A percentile compares a stretch with the other conserved stretches of the same genome.
These are phyloP conservation scores for Vaccinium vitisidaea DNA, from an alignment of 148 eudicot species.

Conservation along the genomic window DNA sequence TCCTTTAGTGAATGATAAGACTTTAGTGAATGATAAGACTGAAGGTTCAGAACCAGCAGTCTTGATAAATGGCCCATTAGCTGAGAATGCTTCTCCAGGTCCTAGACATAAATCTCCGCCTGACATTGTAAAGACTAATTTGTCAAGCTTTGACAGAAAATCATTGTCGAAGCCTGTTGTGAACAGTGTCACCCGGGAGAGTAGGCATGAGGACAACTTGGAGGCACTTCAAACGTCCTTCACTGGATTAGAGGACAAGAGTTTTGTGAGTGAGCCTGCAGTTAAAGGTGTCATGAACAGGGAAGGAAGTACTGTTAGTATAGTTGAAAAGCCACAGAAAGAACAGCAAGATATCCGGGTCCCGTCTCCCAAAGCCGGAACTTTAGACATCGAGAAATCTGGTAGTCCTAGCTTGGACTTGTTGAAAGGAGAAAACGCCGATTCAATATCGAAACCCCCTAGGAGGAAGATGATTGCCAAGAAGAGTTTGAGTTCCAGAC, in stretches of 20 bases:
- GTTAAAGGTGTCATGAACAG: slow-evolving; percentile 11
- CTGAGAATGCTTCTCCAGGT: slow-evolving; percentile 20
- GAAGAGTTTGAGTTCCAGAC: slow-evolving; percentile 59
- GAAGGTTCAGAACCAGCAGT: slow-evolving; percentile 28
- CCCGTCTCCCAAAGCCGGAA: slow-evolving; percentile 26
- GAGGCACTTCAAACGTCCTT: slow-evolving; percentile 15
- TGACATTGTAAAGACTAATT: slow-evolving; percentile 19
- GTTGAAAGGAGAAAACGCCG: slow-evolving; percentile 28
- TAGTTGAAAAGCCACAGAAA: slow-evolving; percentile 24
- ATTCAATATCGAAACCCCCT: slow-evolving; percentile 35
- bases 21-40: slow-evolving; percentile 24
- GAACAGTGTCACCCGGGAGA: slow-evolving; percentile 24
- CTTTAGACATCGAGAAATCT: slow-evolving; percentile 29
- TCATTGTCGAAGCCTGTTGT: slow-evolving; percentile 13
- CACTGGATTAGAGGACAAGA: slow-evolving; percentile 10
- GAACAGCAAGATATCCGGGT: slow-evolving; percentile 24
- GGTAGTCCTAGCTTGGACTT: slow-evolving; percentile 23
- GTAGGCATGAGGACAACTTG: slow-evolving; percentile 14
- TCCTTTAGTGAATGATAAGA: slow-evolving; percentile 22
- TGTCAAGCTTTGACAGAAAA: slow-evolving; percentile 18
- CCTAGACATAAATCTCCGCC: slow-evolving; percentile 21
- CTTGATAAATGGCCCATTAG: slow-evolving; percentile 21
- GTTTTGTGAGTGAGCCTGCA: slow-evolving; percentile 14
- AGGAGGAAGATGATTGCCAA: slow-evolving; percentile 49
- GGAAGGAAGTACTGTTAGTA: slow-evolving; percentile 8